Evolutionary conservation across 345 rosid species (phyloP).

Genomic region (Eucalyptus globulus): DNA sequence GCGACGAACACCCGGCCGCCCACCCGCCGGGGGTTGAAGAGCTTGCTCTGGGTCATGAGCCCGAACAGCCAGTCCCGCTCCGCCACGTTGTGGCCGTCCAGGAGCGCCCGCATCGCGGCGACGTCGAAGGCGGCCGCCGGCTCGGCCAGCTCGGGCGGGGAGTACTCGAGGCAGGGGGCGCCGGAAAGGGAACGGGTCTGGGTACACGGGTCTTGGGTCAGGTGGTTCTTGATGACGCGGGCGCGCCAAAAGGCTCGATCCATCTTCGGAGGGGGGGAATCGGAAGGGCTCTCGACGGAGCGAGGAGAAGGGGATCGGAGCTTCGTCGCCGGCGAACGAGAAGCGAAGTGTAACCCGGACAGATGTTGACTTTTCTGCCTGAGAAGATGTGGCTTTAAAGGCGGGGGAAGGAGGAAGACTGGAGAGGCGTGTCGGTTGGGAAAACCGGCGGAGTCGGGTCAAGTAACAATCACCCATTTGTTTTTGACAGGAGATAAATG

Average conservation of each 20-base stretch:
- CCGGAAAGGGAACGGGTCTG: conserved; percentile 5
- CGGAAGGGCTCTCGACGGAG: neutral
- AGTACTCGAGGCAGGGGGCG: conserved; percentile 43
- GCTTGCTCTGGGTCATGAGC: conserved; percentile 47
- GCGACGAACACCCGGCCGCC: conserved; percentile 64
- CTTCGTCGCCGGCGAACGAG: neutral
- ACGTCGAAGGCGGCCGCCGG: conserved; percentile 26
- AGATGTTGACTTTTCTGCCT: too few relatives aligned
- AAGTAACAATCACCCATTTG: too few relatives aligned
- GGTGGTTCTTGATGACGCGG: conserved; percentile 43
- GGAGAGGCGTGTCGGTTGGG: neutral
- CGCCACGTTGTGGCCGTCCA: conserved; percentile 57
- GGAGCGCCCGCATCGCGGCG: conserved; percentile 52
- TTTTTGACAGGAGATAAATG: too few relatives aligned
- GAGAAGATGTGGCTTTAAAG: neutral
- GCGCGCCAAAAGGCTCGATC: conserved; percentile 46
- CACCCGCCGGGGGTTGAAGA: conserved; percentile 56
- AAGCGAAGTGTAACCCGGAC: neutral
- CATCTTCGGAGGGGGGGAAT: neutral
- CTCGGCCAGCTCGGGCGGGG: conserved; percentile 63
- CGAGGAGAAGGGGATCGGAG: neutral
- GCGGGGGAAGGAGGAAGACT: neutral
- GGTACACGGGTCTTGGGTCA: conserved; percentile 5
- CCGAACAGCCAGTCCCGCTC: conserved; percentile 81
- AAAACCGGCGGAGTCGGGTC: neutral